Conservation (phyloP, 2,329 filamentous ascomycete genomes). For the Scytalidium sp. region DNA sequence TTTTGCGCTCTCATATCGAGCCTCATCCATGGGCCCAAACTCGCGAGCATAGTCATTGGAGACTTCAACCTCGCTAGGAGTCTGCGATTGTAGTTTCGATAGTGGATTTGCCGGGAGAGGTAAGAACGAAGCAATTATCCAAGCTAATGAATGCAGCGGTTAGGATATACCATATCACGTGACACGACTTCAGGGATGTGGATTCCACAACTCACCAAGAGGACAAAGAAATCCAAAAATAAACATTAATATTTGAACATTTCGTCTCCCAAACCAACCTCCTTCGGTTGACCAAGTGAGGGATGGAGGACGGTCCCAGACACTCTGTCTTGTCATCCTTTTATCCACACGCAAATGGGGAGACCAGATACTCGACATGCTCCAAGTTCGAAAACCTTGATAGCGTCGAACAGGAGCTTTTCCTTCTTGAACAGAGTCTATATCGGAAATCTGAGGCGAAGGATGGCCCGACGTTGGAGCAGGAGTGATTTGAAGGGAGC, state of each 20-base stretch:
- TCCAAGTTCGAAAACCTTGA: constrained; percentile 36
- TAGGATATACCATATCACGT: too few species aligned
- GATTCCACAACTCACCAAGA: constrained; percentile 48
- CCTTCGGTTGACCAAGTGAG: constrained; percentile 62
- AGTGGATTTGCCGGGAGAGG: constrained; percentile 62
- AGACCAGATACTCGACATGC: constrained; percentile 68
- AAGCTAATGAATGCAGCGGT: constrained; percentile 46
- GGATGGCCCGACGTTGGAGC: constrained; percentile 11
- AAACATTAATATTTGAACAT: constrained; percentile 73
- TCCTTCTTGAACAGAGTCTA: constrained; percentile 19
- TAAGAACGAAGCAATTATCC: constrained; percentile 76
- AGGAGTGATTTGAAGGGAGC: constrained; percentile 44
- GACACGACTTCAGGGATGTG: not conserved
- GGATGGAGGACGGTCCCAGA: constrained; percentile 71
- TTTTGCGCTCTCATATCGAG: constrained; percentile 49
- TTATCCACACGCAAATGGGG: constrained; percentile 68
- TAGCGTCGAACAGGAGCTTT: constrained; percentile 22
- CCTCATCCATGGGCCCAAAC: constrained; percentile 28
- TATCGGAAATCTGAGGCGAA: not conserved
- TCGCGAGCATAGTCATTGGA: constrained; percentile 21
- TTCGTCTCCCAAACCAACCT: constrained; percentile 61
- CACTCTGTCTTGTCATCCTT: constrained; percentile 52
- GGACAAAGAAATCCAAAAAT: constrained; percentile 76
- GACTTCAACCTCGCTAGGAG: constrained; percentile 25
- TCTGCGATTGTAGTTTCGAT: constrained; percentile 46